Evolutionary conservation across 1,284 basidiomycete genomes (phyloP).

Genomic region (Porodaedalea pini): DNA sequence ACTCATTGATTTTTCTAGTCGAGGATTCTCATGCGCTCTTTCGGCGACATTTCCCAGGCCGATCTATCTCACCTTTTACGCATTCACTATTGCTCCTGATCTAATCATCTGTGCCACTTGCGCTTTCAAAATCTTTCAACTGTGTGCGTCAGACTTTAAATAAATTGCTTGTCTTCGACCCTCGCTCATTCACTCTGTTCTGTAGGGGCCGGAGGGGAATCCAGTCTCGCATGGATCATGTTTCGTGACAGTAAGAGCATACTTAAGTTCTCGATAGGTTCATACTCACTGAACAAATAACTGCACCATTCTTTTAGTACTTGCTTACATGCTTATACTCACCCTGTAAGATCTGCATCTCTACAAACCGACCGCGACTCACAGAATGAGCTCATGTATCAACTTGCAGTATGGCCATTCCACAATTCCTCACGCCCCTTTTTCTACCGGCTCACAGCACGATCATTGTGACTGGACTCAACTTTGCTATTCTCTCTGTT

Average conservation of each 20-base stretch:
- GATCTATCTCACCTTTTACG: not conserved
- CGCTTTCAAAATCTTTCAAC: not conserved
- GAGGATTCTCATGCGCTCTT: not conserved
- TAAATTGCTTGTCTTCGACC: not conserved
- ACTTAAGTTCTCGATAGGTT: too few relatives aligned
- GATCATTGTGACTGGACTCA: not conserved
- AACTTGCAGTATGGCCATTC: not conserved
- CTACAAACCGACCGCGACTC: not conserved
- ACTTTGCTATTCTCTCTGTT: not conserved
- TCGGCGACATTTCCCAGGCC: not conserved
- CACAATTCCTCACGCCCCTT: not conserved
- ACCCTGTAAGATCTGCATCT: not conserved
- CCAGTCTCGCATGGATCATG: not conserved
- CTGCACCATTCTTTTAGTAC: not conserved
- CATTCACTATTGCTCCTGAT: not conserved
- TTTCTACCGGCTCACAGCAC: not conserved
- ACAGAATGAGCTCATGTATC: not conserved
- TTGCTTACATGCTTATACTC: not conserved
- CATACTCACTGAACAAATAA: not conserved
- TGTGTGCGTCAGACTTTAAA: too few relatives aligned
- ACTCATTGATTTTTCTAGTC: not conserved
- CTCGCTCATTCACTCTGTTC: not conserved
- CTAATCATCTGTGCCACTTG: not conserved
- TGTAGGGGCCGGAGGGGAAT: not conserved
- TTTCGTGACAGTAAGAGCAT: constrained; percentile 2